phyloP scores from a whole-genome alignment of 1,284 basidiomycete genomes.

The Ustilago loliicola region DNA sequence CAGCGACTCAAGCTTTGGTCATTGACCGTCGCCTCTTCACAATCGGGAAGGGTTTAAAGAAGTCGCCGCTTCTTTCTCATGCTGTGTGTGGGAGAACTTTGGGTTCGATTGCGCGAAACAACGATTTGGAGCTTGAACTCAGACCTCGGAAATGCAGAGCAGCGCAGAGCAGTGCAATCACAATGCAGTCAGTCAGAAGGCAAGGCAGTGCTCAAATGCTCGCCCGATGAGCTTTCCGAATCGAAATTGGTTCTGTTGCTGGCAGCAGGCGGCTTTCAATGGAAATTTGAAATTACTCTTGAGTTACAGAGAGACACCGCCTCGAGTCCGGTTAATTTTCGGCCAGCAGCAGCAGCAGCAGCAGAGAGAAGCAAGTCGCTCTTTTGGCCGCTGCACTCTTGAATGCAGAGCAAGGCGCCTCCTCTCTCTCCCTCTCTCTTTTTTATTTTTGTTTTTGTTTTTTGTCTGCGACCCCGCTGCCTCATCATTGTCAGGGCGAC shows the following conservation, averaged over 20 bases:
- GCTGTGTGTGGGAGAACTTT: not conserved
- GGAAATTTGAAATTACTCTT: constrained; percentile 7
- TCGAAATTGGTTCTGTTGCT: constrained; percentile 6
- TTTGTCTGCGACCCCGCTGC: not conserved
- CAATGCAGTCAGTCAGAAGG: not conserved
- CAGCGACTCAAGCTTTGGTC: not conserved
- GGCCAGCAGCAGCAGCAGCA: constrained; percentile 3
- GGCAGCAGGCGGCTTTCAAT: not conserved
- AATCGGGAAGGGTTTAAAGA: not conserved
- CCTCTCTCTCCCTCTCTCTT: not conserved
- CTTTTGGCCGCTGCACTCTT: not conserved
- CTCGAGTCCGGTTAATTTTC: constrained; percentile 8
- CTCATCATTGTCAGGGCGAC: not conserved
- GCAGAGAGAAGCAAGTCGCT: not conserved
- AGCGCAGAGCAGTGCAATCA: not conserved
- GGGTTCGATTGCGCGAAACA: not conserved
- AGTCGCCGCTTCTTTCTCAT: not conserved
- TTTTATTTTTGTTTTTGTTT: not conserved
- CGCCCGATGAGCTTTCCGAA: constrained; percentile 4
- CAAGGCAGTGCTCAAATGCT: not conserved
- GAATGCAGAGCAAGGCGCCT: not conserved
- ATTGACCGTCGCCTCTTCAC: not conserved
- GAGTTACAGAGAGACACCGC: not conserved
- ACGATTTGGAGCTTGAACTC: not conserved
- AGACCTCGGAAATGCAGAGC: constrained; percentile 3